Percentiles rank a stretch among this genome's conserved stretches.
These are phyloP conservation scores for Boechera divaricarpa DNA, from an alignment of 345 rosid species.

Conservation along the genomic window DNA sequence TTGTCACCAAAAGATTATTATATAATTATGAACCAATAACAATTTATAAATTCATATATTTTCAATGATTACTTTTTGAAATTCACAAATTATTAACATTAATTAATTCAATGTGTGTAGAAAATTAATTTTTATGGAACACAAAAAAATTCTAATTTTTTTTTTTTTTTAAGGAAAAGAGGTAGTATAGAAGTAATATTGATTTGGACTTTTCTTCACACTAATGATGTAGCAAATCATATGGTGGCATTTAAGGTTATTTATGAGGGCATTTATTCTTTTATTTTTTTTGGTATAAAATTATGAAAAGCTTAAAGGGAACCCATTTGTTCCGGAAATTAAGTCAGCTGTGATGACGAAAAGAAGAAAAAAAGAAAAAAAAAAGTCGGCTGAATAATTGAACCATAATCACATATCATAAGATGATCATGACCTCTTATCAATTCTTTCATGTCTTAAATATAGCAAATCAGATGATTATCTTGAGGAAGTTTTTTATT, in stretches of 20 bases:
- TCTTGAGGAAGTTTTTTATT: not conserved
- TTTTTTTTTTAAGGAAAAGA: no score
- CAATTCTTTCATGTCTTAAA: slow-evolving; percentile 6
- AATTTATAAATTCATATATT: no score
- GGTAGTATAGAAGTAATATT: not conserved
- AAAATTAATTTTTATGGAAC: no score
- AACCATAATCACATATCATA: slow-evolving; percentile 28
- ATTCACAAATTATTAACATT: no score
- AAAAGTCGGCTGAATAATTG: slow-evolving; percentile 29
- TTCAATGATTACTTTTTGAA: no score
- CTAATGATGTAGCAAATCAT: slow-evolving; percentile 27
- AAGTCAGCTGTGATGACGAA: slow-evolving; percentile 29
- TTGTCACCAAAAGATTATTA: no score
- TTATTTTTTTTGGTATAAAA: not conserved
- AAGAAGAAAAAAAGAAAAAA: not conserved
- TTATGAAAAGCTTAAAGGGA: not conserved
- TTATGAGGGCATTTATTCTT: slow-evolving; percentile 7
- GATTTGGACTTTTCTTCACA: not conserved
- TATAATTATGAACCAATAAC: no score
- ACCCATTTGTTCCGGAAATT: slow-evolving; percentile 1
- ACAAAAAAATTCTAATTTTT: no score
- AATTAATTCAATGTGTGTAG: no score
- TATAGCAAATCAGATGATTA: slow-evolving; percentile 13
- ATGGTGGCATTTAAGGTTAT: slow-evolving; percentile 37
- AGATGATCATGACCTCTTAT: slow-evolving; percentile 26